These are phyloP conservation scores for Pythium coloratum DNA, from an alignment of 352 stramenopile species.

Conservation along the genomic window DNA sequence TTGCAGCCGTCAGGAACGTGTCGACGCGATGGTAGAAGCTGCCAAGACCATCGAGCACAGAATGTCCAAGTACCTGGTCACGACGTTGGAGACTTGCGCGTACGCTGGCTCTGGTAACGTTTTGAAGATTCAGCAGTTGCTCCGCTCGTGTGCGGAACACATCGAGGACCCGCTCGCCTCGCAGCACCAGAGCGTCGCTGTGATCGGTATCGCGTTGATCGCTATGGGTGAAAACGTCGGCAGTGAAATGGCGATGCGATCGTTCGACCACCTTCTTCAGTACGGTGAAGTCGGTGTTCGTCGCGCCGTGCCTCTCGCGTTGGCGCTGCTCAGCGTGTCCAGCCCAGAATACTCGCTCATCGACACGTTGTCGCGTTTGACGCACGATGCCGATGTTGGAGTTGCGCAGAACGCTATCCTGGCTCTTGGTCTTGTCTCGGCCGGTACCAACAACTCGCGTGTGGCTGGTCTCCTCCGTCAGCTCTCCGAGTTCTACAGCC, in stretches of 20 bases:
- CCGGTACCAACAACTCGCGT: constrained; percentile 99
- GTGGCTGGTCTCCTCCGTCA: constrained; percentile 97
- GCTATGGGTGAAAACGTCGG: constrained; percentile 97
- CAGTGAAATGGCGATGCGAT: constrained; percentile 98
- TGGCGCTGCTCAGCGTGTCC: constrained; percentile 96
- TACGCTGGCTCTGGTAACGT: constrained; percentile 99
- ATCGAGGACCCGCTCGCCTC: constrained; percentile 81
- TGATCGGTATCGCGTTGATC: constrained; percentile 98
- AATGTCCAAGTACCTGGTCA: constrained; percentile 96
- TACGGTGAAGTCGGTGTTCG: constrained; percentile 98
- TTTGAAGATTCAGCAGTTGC: constrained; percentile 97
- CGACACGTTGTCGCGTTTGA: constrained; percentile 98
- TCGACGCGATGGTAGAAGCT: constrained; percentile 98
- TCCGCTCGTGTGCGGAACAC: constrained; percentile 98
- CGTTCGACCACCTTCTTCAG: constrained; percentile 99
- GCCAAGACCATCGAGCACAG: constrained; percentile 98
- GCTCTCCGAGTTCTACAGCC: constrained; percentile 98
- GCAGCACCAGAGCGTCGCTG: constrained; percentile 93
- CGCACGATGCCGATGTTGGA: constrained; percentile 96
- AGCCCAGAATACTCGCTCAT: constrained; percentile 96
- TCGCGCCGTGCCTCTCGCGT: constrained; percentile 95
- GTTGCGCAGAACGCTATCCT: constrained; percentile 98
- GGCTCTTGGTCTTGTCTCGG: constrained; percentile 94
- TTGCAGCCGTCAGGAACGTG: constrained; percentile 88
- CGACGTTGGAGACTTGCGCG: constrained; percentile 97